These are phyloP conservation scores for Aureobasidium sp. DNA, from an alignment of 2,329 filamentous ascomycete genomes.

Conservation along the genomic window DNA sequence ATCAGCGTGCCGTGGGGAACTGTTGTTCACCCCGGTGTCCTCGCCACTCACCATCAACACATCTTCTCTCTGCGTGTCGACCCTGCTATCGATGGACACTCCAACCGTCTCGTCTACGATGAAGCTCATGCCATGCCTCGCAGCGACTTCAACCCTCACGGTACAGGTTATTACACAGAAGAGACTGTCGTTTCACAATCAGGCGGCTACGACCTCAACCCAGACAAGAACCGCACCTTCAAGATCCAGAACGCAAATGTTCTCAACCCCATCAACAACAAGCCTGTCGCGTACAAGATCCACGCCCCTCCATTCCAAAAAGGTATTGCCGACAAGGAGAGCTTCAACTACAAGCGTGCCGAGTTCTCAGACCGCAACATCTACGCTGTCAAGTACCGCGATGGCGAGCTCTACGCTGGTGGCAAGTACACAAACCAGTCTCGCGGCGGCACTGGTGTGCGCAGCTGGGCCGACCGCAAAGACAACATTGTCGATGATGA, in stretches of 20 bases:
- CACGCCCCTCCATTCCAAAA: constrained; percentile 44
- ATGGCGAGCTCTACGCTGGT: constrained; percentile 54
- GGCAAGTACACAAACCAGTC: constrained; percentile 57
- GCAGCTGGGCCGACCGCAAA: constrained; percentile 44
- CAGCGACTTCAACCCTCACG: constrained; percentile 49
- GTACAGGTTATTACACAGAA: constrained; percentile 42
- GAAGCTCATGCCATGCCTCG: constrained; percentile 55
- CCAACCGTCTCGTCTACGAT: constrained; percentile 44
- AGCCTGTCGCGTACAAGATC: constrained; percentile 46
- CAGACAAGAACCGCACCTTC: constrained; percentile 39
- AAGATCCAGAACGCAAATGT: constrained; percentile 43
- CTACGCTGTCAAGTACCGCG: constrained; percentile 51
- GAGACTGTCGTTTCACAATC: constrained; percentile 45
- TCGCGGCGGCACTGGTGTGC: constrained; percentile 42
- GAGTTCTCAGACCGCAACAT: constrained; percentile 54
- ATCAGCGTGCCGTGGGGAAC: constrained; percentile 60
- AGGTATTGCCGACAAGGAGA: constrained; percentile 46
- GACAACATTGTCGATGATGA: constrained; percentile 50
- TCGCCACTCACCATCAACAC: constrained; percentile 68
- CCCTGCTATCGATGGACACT: constrained; percentile 40
- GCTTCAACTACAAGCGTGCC: constrained; percentile 51
- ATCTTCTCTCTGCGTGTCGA: constrained; percentile 56
- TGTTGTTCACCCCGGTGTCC: constrained; percentile 61
- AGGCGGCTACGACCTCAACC: constrained; percentile 44
- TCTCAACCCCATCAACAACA: constrained; percentile 41